Conservation (phyloP, 2,329 filamentous ascomycete species). For the Sclerotinia spermophila region DNA sequence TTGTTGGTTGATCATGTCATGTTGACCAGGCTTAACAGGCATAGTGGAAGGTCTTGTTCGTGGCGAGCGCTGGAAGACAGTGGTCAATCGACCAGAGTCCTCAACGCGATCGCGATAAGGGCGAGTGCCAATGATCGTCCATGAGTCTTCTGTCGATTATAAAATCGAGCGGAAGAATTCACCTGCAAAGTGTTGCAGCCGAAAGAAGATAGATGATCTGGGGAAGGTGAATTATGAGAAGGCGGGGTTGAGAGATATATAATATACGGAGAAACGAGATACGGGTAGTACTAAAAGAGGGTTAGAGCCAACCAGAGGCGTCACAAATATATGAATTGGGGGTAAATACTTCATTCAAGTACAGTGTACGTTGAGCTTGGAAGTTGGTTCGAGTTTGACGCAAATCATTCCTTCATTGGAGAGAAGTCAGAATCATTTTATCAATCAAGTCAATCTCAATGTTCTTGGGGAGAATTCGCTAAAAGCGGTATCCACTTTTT, state of each 20-base stretch:
- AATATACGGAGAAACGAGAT: conserved; percentile 11
- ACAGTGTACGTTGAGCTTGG: conserved; percentile 6
- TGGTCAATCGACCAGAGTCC: conserved; percentile 53
- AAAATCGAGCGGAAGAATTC: conserved; percentile 26
- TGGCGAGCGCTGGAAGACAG: conserved; percentile 41
- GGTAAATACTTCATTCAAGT: neutral
- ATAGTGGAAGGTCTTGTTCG: conserved; percentile 43
- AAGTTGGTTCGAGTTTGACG: conserved; percentile 14
- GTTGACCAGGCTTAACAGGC: conserved; percentile 36
- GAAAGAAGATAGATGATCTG: conserved; percentile 28
- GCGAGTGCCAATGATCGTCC: conserved; percentile 51
- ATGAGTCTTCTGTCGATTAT: conserved; percentile 42
- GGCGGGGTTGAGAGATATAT: conserved; percentile 26
- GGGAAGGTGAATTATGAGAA: conserved; percentile 14
- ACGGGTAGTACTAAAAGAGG: conserved; percentile 8
- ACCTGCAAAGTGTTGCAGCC: conserved; percentile 29
- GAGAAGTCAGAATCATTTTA: conserved; percentile 1
- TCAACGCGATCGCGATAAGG: conserved; percentile 59
- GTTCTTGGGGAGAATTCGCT: conserved; percentile 6
- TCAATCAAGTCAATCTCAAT: conserved; percentile 7
- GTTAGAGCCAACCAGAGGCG: conserved; percentile 8
- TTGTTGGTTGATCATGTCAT: conserved; percentile 28
- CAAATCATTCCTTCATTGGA: conserved; percentile 15
- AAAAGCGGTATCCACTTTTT: conserved; percentile 9
- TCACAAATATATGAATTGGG: neutral